Evolutionary conservation across 768 basidiomycete genomes (phyloP).

Genomic region (Leucogyrophana mollusca): DNA sequence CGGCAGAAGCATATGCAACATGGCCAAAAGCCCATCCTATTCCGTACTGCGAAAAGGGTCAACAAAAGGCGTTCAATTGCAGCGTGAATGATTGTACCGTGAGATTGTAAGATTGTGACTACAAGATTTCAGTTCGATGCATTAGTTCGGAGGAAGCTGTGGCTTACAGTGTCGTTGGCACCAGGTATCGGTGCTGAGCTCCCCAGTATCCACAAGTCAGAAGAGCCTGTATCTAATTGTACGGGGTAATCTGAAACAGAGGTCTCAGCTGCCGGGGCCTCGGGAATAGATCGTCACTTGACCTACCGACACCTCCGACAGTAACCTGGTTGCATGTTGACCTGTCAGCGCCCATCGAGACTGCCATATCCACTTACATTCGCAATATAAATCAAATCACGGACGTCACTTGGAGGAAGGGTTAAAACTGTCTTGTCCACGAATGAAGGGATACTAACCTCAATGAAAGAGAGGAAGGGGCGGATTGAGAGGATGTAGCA

Average conservation of each 20-base stretch:
- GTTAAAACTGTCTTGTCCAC: not conserved
- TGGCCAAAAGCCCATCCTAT: constrained; percentile 76
- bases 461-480: constrained; percentile 17
- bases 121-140: constrained; percentile 6
- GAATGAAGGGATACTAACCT: constrained; percentile 10
- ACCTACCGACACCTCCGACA: constrained; percentile 55
- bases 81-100: constrained; percentile 44
- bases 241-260: constrained; percentile 56
- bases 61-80: not conserved
- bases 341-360: not conserved
- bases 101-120: constrained; percentile 56
- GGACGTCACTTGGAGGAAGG: constrained; percentile 50
- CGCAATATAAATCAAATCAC: constrained; percentile 77
- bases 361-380: constrained; percentile 50
- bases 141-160: not conserved
- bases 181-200: constrained; percentile 46
- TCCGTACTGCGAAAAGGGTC: constrained; percentile 59
- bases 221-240: constrained; percentile 85
- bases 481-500: constrained; percentile 21
- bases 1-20: constrained; percentile 58
- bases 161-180: constrained; percentile 45
- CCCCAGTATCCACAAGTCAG: constrained; percentile 73
- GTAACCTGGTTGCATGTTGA: constrained; percentile 47
- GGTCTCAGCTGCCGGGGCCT: constrained; percentile 6
- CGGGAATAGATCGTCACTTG: constrained; percentile 17